Evolutionary conservation across 2,329 filamentous ascomycete species (phyloP).

Genomic region (Aureobasidium leucospermi): DNA sequence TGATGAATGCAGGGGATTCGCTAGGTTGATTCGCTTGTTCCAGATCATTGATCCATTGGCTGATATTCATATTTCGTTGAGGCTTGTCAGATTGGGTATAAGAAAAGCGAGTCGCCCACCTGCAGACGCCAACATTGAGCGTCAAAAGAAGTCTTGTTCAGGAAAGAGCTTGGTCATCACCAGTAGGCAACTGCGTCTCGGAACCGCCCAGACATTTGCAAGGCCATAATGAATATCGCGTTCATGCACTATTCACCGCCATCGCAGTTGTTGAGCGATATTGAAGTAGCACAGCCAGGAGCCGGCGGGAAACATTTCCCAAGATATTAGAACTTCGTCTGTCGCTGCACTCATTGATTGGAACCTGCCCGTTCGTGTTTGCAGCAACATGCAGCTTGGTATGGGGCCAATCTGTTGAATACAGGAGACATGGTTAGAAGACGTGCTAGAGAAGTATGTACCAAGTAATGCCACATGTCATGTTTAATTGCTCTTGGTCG

Average conservation of each 20-base stretch:
- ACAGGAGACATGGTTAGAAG: neutral
- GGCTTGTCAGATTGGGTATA: neutral
- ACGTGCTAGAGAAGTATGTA: constrained; percentile 1
- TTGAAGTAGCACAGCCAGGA: neutral
- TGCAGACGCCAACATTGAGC: neutral
- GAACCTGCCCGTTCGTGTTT: neutral
- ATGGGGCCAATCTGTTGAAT: neutral
- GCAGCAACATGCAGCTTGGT: constrained; percentile 7
- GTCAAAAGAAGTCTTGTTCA: neutral
- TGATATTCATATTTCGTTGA: constrained; percentile 34
- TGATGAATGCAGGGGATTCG: neutral
- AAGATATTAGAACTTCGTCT: neutral
- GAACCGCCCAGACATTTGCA: neutral
- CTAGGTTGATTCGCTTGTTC: constrained; percentile 19
- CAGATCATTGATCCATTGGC: constrained; percentile 36
- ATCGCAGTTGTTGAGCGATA: neutral
- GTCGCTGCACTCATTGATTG: neutral
- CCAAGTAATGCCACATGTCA: neutral
- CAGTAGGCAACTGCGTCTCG: neutral
- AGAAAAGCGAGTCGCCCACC: neutral
- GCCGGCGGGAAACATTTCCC: neutral
- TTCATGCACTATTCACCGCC: neutral
- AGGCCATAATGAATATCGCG: neutral
- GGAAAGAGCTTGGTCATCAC: neutral
- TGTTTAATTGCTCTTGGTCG: neutral